Conservation (phyloP, 257 asterid genomes). For the Nicotiana paniculata region DNA sequence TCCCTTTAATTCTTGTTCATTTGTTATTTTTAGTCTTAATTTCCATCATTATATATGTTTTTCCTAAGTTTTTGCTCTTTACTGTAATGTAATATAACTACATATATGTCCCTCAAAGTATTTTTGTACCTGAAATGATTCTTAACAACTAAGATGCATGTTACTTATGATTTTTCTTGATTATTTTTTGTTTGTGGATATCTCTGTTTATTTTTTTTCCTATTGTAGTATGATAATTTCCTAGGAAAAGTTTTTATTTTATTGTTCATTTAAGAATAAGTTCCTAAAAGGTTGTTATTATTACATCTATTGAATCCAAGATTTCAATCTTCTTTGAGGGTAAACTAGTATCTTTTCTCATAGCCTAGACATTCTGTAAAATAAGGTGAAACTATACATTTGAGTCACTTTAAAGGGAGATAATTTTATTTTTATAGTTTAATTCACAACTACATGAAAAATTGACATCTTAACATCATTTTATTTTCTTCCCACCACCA, state of each 20-base stretch:
- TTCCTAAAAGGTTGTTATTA: not conserved
- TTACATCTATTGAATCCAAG: not conserved
- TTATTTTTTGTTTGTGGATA: not conserved
- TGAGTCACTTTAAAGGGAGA: constrained; percentile 39
- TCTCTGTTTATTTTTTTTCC: not conserved
- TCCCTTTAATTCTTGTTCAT: not conserved
- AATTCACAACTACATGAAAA: constrained; percentile 17
- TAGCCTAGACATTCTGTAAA: constrained; percentile 6
- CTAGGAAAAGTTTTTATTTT: not conserved
- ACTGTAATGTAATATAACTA: not conserved
- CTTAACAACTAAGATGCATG: not conserved
- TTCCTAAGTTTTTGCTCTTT: not conserved
- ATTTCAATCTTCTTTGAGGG: not conserved
- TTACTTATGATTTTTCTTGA: not conserved
- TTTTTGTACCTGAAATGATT: not conserved
- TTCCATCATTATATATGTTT: not conserved
- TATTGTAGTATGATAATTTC: not conserved
- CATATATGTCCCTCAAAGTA: not conserved
- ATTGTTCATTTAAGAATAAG: not conserved
- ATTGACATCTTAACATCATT: constrained; percentile 26
- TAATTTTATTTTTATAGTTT: constrained; percentile 12
- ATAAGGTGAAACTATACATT: constrained; percentile 12
- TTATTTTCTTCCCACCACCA: constrained; percentile 1
- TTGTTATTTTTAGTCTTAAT: too few species aligned
- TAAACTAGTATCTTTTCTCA: not conserved